phyloP scores from a whole-genome alignment of 768 basidiomycete species.

The Boletus sp. region DNA sequence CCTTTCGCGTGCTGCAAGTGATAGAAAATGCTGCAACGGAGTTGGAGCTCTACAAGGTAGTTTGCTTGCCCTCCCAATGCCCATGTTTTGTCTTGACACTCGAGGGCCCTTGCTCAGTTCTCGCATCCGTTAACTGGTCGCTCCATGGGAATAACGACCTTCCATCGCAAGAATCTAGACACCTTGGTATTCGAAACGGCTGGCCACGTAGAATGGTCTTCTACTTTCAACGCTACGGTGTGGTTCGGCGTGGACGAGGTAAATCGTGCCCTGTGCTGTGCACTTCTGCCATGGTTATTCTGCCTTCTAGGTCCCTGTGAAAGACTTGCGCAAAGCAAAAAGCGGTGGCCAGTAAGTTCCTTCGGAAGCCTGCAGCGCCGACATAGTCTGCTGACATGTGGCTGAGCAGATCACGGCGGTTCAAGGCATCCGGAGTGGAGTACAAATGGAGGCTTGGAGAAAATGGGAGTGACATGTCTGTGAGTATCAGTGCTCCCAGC shows the following conservation, averaged over 20 bases:
- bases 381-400: background rate
- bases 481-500: slow-evolving; percentile 26
- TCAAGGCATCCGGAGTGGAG: slow-evolving; percentile 45
- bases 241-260: slow-evolving; percentile 51
- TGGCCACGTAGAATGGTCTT: slow-evolving; percentile 52
- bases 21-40: slow-evolving; percentile 25
- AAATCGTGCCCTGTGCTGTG: background rate
- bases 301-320: slow-evolving; percentile 35
- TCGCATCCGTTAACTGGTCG: slow-evolving; percentile 44
- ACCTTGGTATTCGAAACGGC: slow-evolving; percentile 48
- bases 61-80: background rate
- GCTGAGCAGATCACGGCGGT: slow-evolving; percentile 46
- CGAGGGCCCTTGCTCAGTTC: slow-evolving; percentile 30
- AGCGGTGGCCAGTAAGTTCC: slow-evolving; percentile 47
- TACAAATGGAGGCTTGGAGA: slow-evolving; percentile 57
- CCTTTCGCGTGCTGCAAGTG: slow-evolving; percentile 40
- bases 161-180: slow-evolving; percentile 44
- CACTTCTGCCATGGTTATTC: background rate
- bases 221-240: slow-evolving; percentile 41
- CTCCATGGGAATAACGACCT: slow-evolving; percentile 42
- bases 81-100: background rate
- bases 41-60: slow-evolving; percentile 45
- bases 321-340: slow-evolving; percentile 48
- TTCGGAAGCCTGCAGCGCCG: background rate
- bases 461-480: slow-evolving; percentile 43